Evolutionary conservation across 257 asterid species (phyloP).

Genomic region (Mitragyna speciosa): DNA sequence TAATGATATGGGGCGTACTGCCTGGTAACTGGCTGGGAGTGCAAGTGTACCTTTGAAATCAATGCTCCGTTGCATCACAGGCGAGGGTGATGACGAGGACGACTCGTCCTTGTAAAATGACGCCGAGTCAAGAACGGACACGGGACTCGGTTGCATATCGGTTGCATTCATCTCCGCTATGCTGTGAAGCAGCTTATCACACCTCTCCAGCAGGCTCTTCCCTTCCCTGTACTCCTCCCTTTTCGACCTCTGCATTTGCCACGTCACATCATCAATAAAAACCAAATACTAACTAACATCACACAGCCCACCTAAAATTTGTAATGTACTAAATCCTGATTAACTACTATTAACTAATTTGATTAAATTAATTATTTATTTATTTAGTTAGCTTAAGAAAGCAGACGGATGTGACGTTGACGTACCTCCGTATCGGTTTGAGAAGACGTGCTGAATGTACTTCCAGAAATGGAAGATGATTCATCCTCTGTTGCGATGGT

Average conservation of each 20-base stretch:
- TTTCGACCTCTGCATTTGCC: constrained; percentile 51
- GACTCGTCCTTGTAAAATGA: constrained; percentile 83
- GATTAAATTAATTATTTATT: not conserved
- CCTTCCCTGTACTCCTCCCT: constrained; percentile 71
- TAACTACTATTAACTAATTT: not conserved
- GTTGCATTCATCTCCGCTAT: constrained; percentile 75
- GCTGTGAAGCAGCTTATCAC: constrained; percentile 87
- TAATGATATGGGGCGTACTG: not conserved
- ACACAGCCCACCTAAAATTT: not conserved
- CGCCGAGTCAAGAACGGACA: constrained; percentile 83
- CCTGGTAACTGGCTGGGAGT: too few species aligned
- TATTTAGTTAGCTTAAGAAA: not conserved
- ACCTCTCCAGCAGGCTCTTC: constrained; percentile 68
- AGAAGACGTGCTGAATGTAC: constrained; percentile 63
- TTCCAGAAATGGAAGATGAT: constrained; percentile 72
- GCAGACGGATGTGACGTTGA: not conserved
- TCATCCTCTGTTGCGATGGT: constrained; percentile 57
- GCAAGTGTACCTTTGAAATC: constrained; percentile 65
- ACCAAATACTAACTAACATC: not conserved
- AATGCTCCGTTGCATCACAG: constrained; percentile 64
- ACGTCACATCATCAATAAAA: not conserved
- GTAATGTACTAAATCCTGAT: not conserved
- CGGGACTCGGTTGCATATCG: constrained; percentile 89
- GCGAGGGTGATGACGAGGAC: constrained; percentile 74
- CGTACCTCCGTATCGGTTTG: constrained; percentile 75